phyloP scores from a whole-genome alignment of 1,284 basidiomycete genomes.

The Ustilago tritici region DNA sequence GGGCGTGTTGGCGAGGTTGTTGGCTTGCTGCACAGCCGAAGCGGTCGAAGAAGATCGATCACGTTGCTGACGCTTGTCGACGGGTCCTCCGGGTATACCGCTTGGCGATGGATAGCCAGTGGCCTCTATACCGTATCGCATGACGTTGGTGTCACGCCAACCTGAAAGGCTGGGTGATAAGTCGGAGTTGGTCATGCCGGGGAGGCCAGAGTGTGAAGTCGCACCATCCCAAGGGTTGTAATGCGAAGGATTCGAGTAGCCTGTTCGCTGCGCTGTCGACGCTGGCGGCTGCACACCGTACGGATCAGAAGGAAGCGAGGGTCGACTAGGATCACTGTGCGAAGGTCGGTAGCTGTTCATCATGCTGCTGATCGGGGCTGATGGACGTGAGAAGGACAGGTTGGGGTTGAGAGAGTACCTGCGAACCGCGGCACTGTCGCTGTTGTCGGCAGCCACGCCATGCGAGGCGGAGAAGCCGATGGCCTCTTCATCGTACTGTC shows the following conservation, averaged over 20 bases:
- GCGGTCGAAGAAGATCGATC: slow-evolving; percentile 39
- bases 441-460: slow-evolving; percentile 14
- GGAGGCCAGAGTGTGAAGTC: slow-evolving; percentile 23
- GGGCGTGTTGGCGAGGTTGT: slow-evolving; percentile 43
- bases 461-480: background rate
- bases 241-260: slow-evolving; percentile 23
- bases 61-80: slow-evolving; percentile 45
- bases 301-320: slow-evolving; percentile 39
- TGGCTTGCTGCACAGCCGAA: slow-evolving; percentile 42
- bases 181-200: slow-evolving; percentile 21
- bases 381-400: slow-evolving; percentile 45
- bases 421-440: slow-evolving; percentile 27
- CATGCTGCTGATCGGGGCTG: slow-evolving; percentile 39
- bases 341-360: slow-evolving; percentile 49
- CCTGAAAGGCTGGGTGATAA: slow-evolving; percentile 29
- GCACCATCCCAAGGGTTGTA: slow-evolving; percentile 34
- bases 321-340: slow-evolving; percentile 39
- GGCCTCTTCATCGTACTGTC: slow-evolving; percentile 43
- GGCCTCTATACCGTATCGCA: slow-evolving; percentile 36
- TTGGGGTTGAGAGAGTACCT: slow-evolving; percentile 47
- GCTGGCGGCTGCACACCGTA: slow-evolving; percentile 28
- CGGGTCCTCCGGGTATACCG: slow-evolving; percentile 20
- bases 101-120: slow-evolving; percentile 33
- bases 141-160: slow-evolving; percentile 34
- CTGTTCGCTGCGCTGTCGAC: slow-evolving; percentile 18